Base-by-base conservation (phyloP, 75 land plant genomes). In the Pinus tabuliformis region DNA sequence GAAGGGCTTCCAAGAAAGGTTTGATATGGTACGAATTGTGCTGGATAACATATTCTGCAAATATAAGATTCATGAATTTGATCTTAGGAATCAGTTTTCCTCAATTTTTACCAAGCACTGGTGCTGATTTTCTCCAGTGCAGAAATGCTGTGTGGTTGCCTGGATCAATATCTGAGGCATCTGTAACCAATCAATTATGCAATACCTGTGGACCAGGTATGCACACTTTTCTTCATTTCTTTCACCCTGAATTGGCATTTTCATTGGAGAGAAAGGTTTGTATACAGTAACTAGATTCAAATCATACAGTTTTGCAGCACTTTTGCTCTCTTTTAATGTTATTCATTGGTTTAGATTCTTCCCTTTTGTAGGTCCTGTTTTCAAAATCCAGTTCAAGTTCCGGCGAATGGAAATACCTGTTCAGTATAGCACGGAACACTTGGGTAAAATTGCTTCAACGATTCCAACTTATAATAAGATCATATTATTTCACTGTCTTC, bases 111-210 rank as follows among this genome's bases (percentile, higher is more conserved):
- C 49, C 6, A 28, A n/a, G 28, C 21, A 20, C 26, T 39, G 76
- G 54, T 68, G 16, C 59, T 57, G 15, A 33, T 57, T 28, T 57
- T n/a, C 75, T 72, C 18, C 87, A 96, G 98, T 96, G 99, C 84
- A 94, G 93, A 79, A 96, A 92, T 88, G 99, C 78, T 73, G 89
- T 94, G 20, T 96, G 99, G 99, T 90, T 96, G 76, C 99, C 99
- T 58, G 91, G 89, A 65, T 80, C 95, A 42, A 57, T 91, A 68
- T 70, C 83, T 59, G 95, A 92, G 83, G 99, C 99, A 73, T 22
- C 80, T 63, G 95, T 94, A 3, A 89, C 89, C 56, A 77, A 75
- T 26, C 77, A 84, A 71, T 28, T 80, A 30, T 96, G 99, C 84
- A 81, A 57, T 73, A 58, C 77, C n/a, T 96, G 99, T 73, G 77